Conservation (phyloP, 305 asterid species). For the Caryopteris hybrid region DNA sequence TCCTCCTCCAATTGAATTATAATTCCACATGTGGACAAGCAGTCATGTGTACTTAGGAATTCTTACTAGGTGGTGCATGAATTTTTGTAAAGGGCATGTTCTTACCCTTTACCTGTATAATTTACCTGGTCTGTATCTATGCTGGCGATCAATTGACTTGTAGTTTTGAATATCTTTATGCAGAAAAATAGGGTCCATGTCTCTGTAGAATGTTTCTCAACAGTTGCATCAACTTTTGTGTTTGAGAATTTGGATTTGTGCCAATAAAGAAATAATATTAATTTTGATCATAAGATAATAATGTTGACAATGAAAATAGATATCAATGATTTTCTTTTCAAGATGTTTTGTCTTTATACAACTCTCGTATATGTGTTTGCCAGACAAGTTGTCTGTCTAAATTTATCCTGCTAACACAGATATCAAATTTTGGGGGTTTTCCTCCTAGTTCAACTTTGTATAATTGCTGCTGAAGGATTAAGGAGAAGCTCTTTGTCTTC, state of each 20-base stretch:
- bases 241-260: not conserved
- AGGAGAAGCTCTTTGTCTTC: conserved; percentile 84
- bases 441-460: conserved; percentile 90
- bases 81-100: not conserved
- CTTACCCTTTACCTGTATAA: not conserved
- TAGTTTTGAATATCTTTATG: not conserved
- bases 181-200: not conserved
- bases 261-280: not conserved
- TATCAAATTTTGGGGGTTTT: conserved; percentile 96
- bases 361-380: not conserved
- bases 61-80: not conserved
- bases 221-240: not conserved
- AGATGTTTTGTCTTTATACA: not conserved
- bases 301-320: not conserved
- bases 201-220: not conserved
- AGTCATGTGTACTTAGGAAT: not conserved
- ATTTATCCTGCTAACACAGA: conserved; percentile 39
- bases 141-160: not conserved
- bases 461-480: conserved; percentile 87
- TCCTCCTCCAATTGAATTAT: not conserved
- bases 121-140: no score
- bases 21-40: not conserved
- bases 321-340: not conserved
- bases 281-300: not conserved
- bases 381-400: not conserved